Base-by-base conservation (phyloP, 306 rosid genomes). In the Calophaca sinica region DNA sequence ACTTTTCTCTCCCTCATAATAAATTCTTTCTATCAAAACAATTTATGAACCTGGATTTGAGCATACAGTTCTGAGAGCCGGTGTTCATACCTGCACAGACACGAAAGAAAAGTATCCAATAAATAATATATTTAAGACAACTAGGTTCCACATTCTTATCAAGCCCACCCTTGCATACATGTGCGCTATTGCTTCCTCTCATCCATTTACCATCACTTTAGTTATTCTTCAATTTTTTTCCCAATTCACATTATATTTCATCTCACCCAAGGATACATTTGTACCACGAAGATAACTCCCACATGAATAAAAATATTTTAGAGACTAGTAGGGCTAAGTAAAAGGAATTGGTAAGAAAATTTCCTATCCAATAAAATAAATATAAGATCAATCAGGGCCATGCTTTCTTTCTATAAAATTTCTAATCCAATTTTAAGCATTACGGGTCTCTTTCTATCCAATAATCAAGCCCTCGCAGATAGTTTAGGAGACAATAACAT, bases 41-140 rank as follows among this genome's bases (percentile, higher is more conserved):
- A 58, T 29, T 55, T 39, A 73, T 4, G 41, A 81, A 89, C 94
- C 94, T 89, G 96, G 81, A 94, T 92, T 81, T 85, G 88, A 50
- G 84, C 83, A 80, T 82, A 83, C 73, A 94, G 76, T 78, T 94
- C 99, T 52, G 97, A 88, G 73, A 89, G 82, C 61, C 93, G 82
- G 46, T 73, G 61, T 53, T 92, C 96, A 36, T 90, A 94, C 86
- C 99, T 92, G 82, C 86, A 73, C 58, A 80, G 57, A 59, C 28
- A 83, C 49, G 75, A 64, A 78, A 13, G 46, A 73, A 76, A 61
- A 72, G 55, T 12, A 68, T 62, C 52, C 41, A 50, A 73, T 52
- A 76, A 67, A 75, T 29, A 69, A 46, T 41, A 42, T 14, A 73
- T 39, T 42, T 14, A 35, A 53, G 70, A 45, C 53, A 74, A 62